Base-by-base conservation (phyloP, 495 filamentous ascomycete genomes). In the Talaromyces thailandensis region DNA sequence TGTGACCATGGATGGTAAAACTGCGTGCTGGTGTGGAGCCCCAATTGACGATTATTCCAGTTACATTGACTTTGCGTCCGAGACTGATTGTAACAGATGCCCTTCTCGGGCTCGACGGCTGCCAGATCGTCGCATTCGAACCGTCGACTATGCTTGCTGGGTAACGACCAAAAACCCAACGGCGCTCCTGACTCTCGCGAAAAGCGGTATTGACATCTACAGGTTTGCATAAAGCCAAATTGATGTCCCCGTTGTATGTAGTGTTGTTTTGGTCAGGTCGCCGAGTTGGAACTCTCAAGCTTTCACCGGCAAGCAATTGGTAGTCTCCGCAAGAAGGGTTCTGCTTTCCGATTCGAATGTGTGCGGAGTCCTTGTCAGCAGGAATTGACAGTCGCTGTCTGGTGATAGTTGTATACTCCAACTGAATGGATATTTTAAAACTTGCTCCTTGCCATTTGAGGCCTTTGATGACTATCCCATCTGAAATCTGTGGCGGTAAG, bases 401-500 rank as follows among this genome's bases (percentile, higher is more conserved):
- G 4, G 18, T 29, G 9, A 60, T 60, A 24, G 40, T 31, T 7
- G 58, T 60, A 21, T 43, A 43, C 2, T 60, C 37, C 11, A 43
- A 18, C 28, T 45, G 18, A 50, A 60, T 60, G 8, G 58, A 24
- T 26, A 60, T 45, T 12, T 60, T 37, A 48, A 60, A 60, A 45
- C 58, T 60, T 26, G 58, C 58, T 43, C 35, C 58, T 16, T 60
- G 58, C 58, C 58, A 60, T 25, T 60, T 60, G 5, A 60, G 12
- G 0, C 37, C 58, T 25, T 60, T 60, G 12, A 60, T 18, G 1
- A 45, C 28, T 2, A 69, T 32, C 3, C 70, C 70, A 14, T 72
- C 43, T n/a, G 69, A 64, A 40, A 86, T 77, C 58, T 86, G 83
- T 0, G 83, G 83, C 5, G 84, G 82, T 0, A 85, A 70, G 12